These are phyloP conservation scores for Knufia petricola DNA, from an alignment of 2,329 filamentous ascomycete species.

Conservation along the genomic window DNA sequence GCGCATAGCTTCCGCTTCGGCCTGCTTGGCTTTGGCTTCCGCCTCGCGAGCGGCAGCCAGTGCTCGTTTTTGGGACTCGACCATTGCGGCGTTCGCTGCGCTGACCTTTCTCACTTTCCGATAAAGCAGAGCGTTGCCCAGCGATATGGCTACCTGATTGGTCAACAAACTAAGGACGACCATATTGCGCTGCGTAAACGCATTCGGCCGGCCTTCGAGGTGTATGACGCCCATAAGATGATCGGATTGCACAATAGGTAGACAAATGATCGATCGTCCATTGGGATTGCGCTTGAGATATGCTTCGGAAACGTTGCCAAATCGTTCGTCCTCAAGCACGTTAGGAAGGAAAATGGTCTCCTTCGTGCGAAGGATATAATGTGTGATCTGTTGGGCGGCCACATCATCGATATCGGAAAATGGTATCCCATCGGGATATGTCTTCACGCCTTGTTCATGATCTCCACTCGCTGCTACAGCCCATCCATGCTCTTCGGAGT, in stretches of 20 bases:
- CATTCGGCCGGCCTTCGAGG: constrained; percentile 53
- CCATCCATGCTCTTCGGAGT: constrained; percentile 51
- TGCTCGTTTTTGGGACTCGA: constrained; percentile 55
- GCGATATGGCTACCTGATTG: constrained; percentile 55
- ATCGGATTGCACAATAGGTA: constrained; percentile 53
- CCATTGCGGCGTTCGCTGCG: constrained; percentile 55
- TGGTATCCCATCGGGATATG: constrained; percentile 45
- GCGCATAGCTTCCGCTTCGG: constrained; percentile 44
- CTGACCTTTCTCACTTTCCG: constrained; percentile 52
- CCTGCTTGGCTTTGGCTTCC: constrained; percentile 55
- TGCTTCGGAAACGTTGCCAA: constrained; percentile 49
- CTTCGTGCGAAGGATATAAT: constrained; percentile 53
- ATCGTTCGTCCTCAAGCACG: constrained; percentile 55
- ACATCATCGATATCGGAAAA: constrained; percentile 49
- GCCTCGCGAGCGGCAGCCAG: constrained; percentile 52
- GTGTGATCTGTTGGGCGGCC: constrained; percentile 51
- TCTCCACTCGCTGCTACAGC: constrained; percentile 52
- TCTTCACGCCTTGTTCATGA: constrained; percentile 44
- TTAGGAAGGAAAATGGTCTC: constrained; percentile 57
- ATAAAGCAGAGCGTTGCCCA: constrained; percentile 56
- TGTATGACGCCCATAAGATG: constrained; percentile 52
- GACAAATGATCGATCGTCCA: constrained; percentile 51
- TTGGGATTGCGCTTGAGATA: constrained; percentile 48
- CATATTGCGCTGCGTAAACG: constrained; percentile 52
- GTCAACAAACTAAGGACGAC: constrained; percentile 47